Evolutionary conservation across 768 basidiomycete genomes (phyloP), one percentile per base, ranked within the genome.

Genomic region (Kwoniella newhampshirensis): DNA sequence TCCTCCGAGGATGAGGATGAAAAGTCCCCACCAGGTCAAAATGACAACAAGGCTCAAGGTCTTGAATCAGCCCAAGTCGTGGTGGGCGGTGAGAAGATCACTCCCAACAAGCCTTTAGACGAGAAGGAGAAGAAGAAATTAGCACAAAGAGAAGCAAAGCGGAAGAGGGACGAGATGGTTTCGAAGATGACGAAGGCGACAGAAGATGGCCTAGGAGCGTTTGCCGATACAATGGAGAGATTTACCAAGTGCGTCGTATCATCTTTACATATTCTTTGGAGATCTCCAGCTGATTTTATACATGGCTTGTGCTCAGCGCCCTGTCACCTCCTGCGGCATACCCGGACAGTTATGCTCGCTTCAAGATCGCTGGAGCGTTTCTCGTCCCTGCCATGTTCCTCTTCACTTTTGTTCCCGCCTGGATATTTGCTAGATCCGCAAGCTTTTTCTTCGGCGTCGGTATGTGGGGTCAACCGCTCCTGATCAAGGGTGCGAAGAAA

Each of bases 391-490:
- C 76, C 46, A 59, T 71, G 39, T 57, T 77, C 55, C 39, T 74
- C 20, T 64, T 74, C 54, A 68, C 70, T 13, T 68, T 75, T 50
- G 68, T 75, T 6, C 77, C 78, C 2, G 58, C 78, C 1, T 69
- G 70, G 63, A 47, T 75, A 41, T 78, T 77, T 62, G 68, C 69
- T 1, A 62, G 76, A 4, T 60, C 64, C 26, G 73, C 69, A 1
- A 70, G 73, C 3, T 77, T 78, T 59, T 50, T 60, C 0, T 71
- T 79, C 52, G 78, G 78, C 1, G 59, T 77, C 40, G 75, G 57
- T 6, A 73, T 78, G 57, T 79, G 77, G 59, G 78, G 71, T 39
- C 77, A 78, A 44, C 77, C 77, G 4, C 26, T 78, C 21, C 54
- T 79, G 51, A 67, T 66, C 17, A 66, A 68, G 20, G 75, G 55